Evolutionary conservation across 306 rosid species (phyloP).

Genomic region (Medicago lupulina): DNA sequence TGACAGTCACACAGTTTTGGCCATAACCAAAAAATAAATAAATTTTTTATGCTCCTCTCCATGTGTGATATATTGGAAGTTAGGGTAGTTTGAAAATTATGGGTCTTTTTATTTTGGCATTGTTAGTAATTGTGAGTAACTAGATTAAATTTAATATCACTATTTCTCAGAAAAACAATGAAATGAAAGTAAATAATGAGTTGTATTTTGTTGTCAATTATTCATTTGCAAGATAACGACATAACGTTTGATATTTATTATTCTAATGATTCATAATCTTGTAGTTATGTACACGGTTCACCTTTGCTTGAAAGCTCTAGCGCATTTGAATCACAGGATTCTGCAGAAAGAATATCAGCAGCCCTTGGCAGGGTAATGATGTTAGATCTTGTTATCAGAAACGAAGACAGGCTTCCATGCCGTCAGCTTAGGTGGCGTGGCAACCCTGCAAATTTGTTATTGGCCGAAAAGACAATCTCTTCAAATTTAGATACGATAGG

Average conservation of each 20-base stretch:
- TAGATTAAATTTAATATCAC: neutral
- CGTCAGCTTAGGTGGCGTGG: conserved; percentile 94
- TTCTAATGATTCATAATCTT: conserved; percentile 40
- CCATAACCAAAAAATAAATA: neutral
- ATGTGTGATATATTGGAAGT: neutral
- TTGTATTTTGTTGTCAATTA: conserved; percentile 1
- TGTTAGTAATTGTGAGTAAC: neutral
- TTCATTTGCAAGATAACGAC: conserved; percentile 11
- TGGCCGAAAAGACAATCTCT: conserved; percentile 65
- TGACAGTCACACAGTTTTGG: neutral
- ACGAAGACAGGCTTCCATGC: conserved; percentile 97
- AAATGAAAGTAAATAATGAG: conserved; percentile 19
- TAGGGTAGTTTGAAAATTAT: neutral
- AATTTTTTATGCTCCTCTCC: neutral
- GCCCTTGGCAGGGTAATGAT: conserved; percentile 86
- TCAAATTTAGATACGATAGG: conserved; percentile 55
- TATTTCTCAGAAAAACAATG: neutral
- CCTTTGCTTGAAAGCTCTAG: conserved; percentile 80
- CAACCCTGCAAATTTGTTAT: conserved; percentile 83
- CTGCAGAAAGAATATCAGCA: conserved; percentile 72
- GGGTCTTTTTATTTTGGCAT: neutral
- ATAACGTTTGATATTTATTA: conserved; percentile 28
- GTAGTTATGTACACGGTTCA: conserved; percentile 91
- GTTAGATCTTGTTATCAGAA: conserved; percentile 93
- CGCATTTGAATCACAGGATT: conserved; percentile 73